Base-by-base conservation (phyloP, 768 basidiomycete genomes). In the Galerina marginata region DNA sequence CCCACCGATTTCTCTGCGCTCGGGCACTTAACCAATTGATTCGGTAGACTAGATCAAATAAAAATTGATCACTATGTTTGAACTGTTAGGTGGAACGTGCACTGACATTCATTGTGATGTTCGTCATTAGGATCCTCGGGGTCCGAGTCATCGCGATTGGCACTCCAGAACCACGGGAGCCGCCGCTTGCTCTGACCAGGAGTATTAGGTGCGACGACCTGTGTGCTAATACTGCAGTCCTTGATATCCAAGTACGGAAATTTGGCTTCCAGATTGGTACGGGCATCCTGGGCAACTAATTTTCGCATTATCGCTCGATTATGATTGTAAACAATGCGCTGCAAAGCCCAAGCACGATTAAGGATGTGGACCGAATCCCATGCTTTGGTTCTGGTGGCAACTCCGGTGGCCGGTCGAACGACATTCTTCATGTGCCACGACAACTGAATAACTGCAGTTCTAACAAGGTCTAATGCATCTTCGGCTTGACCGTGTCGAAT, bases 11-110 rank as follows among this genome's bases (percentile, higher is more conserved):
- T 20, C 9, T 5, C 2, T 26, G 51, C 5, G 59, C 52, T 15
- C 44, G 23, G 2, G 59, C 59, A 12, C 43, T 40, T 4, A 60
- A 43, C 45, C 53, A 60, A 15, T 58, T 49, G 2, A 62, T 29
- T 36, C 50, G 4, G 39, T 46, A 47, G 39, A 53, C 50, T 62
- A 38, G 12, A 14, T 6, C 15, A n/a, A 49, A 4, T 49, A n/a
- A 4, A n/a, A 14, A 23, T 26, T 4, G 47, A 9, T 20, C 25
- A 33, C n/a, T 14, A 14, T 4, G 10, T 48, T 16, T 48, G 15
- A 6, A 29, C 25, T 20, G 33, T 11, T 3, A 23, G 20, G 25
- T 26, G 25, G 47, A 10, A 29, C 47, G 29, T 49, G 29, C 29
- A 52, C 50, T 56, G 2, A 46, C 44, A 48, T 56, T 33, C 6